Evolutionary conservation across 2,329 filamentous ascomycete genomes (phyloP), one percentile per base, ranked within the genome.

Genomic region (Aspergillus clavatus): DNA sequence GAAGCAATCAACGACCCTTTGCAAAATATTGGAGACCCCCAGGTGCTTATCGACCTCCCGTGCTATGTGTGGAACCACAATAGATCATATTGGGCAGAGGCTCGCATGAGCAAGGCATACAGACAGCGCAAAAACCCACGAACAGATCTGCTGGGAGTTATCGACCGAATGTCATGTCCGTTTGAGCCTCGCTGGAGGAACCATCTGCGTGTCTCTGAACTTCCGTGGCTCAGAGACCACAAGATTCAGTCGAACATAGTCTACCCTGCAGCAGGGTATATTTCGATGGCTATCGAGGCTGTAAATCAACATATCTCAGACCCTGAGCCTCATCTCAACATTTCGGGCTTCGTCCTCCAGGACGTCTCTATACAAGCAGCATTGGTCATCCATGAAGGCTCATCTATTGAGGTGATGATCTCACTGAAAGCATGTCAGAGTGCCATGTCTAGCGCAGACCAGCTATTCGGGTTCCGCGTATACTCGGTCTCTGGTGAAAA

Each of bases 181-280:
- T 40, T 53, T 6, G 56, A 57, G 19, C 57, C 54, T 16, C 44
- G 43, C 4, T 68, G 64, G 64, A 43, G 62, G 37, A 62, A 64
- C 21, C 43, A 58, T 14, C 33, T 68, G 2, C 55, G 56, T 8
- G 29, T 54, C 1, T 50, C 44, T 4, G 60, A 67, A 10, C 41
- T 51, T 2, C 59, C 61, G 4, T 67, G 65, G 65, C 39, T 67
- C 5, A 22, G 36, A 4, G 57, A 63, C 18, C 65, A 68, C 39
- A 51, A 40, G 6, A 50, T 67, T 7, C 50, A 56, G 19, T 51
- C 47, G 1, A 53, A 52, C 8, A 55, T 61, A 7, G 42, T 66
- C 1, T 66, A 59, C 38, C 65, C 66, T 2, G 58, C 50, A 4
- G 61, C 63, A 5, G 65, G 59, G 2, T 60, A 61, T 29, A 43